Evolutionary conservation across 768 basidiomycete species (phyloP), one percentile per base, ranked within the genome.

Genomic region (Rhizopogon sp.): DNA sequence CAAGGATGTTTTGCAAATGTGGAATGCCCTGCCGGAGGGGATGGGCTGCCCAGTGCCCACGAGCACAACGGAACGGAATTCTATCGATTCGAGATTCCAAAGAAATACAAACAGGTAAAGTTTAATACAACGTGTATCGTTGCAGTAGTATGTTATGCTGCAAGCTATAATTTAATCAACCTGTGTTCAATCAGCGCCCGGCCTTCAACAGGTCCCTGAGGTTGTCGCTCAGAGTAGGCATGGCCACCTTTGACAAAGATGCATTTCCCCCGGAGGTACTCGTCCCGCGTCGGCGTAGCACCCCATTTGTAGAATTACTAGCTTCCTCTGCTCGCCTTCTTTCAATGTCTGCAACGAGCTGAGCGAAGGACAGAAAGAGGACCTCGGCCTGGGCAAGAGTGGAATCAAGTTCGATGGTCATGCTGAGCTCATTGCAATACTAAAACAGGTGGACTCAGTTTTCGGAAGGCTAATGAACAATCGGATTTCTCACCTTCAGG

Each of bases 321-420:
- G 52, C 50, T 45, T 79, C 79, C 58, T 92, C 90, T 0, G 81
- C 83, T 58, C 79, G 81, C 58, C 88, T 82, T 37, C 88, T 82
- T 67, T 97, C 93, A 62, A 96, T 83, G 67, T 96, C 93, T 9
- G 88, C 88, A 20, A 98, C 86, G 20, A 97, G 72, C 63, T 90
- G 87, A 11, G 85, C 76, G 74, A 97, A 98, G 1, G 93, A 93
- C 2, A 96, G 79, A 78, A 92, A 98, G 20, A 99, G 79, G 14
- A 98, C 94, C 71, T 99, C 97, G 9, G 96, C 97, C 72, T 98
- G 97, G 0, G 93, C 88, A 8, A 99, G 81, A 17, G 97, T 96
- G 1, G 87, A 84, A 67, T 97, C 89, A n/a, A 98, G 81, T 67
- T 98, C 97, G 61, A 99, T 96, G 50, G 93, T 92, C 87, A 93